Base-by-base conservation (phyloP, 1,284 basidiomycete species). In the Ceratobasidium sp. region DNA sequence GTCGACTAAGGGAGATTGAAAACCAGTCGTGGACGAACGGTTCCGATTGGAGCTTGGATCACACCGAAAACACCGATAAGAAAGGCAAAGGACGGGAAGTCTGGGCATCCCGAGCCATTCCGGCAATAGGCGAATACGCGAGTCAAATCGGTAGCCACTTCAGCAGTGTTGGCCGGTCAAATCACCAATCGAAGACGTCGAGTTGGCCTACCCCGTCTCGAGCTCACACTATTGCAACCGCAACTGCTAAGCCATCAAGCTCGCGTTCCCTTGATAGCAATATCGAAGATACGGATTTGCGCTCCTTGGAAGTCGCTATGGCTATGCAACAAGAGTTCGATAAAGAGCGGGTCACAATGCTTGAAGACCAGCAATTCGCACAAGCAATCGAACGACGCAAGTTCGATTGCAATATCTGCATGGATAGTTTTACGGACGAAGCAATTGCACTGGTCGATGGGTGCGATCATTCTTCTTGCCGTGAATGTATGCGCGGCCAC, bases 321-420 rank as follows among this genome's bases (percentile, higher is more conserved):
- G 80, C 84, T 50, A 80, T 86, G 77, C 90, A 91, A 80, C 79
- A 82, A 3, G 80, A 86, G 70, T 90, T 84, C 73, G 86, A 90
- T 57, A 83, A 83, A 6, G 90, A 91, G 82, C 84, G 90, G 75
- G 68, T 68, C 23, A 66, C 78, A 6, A 80, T 80, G 28, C 86
- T 85, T 52, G 78, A 74, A 12, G 74, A 66, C 17, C 50, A 66
- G 42, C 46, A 42, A 9, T 54, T 76, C 13, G 65, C 74, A 15
- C 52, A 40, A 12, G 48, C 65, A 2, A 23, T 33, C 5, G 64
- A 76, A 38, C 28, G 54, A 12, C 74, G 52, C 2, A 81, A 84
- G 33, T 91, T 91, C 79, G 82, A 86, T 38, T 93, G 92, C 80
- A 84, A 85, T 5, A 86, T 92, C 46, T 93, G 92, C 81, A 82